Evolutionary conservation across 768 basidiomycete species (phyloP).

Genomic region (Psilocybe subaeruginosa): DNA sequence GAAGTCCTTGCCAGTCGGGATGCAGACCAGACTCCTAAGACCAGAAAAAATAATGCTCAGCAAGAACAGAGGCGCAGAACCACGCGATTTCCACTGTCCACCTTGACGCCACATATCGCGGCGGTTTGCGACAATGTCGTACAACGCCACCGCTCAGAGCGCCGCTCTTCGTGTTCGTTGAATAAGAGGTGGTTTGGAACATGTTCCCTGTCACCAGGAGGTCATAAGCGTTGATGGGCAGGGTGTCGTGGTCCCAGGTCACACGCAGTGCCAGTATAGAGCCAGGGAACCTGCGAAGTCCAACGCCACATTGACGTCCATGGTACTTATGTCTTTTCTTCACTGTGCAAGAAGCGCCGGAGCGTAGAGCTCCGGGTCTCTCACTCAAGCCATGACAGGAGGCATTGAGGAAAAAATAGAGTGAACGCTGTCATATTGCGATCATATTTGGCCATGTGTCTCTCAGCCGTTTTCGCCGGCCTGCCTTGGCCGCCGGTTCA

Average conservation of each 20-base stretch:
- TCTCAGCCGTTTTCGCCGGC: background rate
- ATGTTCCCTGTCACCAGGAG: background rate
- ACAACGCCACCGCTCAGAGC: background rate
- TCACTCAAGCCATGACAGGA: constrained; percentile 5
- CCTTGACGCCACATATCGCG: background rate
- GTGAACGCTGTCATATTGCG: background rate
- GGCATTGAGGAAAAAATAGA: constrained; percentile 2
- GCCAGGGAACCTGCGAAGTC: constrained; percentile 10
- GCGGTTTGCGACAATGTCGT: background rate
- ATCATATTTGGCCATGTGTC: constrained; percentile 7
- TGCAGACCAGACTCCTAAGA: no score
- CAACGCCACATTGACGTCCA: constrained; percentile 11
- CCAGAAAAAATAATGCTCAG: background rate
- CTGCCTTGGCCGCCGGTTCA: background rate
- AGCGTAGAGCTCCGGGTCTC: constrained; percentile 4
- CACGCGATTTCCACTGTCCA: background rate
- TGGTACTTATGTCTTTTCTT: constrained; percentile 1
- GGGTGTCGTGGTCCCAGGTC: constrained; percentile 6
- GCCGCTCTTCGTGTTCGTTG: background rate
- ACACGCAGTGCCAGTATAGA: constrained; percentile 9
- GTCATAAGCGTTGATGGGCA: background rate
- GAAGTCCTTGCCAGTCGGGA: no score
- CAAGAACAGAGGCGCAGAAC: background rate
- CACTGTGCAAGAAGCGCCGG: constrained; percentile 8
- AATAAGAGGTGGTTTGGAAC: background rate